Evolutionary conservation across 106 monocot species (phyloP), one percentile per base, ranked within the genome.

Genomic region (Acorus calamus): DNA sequence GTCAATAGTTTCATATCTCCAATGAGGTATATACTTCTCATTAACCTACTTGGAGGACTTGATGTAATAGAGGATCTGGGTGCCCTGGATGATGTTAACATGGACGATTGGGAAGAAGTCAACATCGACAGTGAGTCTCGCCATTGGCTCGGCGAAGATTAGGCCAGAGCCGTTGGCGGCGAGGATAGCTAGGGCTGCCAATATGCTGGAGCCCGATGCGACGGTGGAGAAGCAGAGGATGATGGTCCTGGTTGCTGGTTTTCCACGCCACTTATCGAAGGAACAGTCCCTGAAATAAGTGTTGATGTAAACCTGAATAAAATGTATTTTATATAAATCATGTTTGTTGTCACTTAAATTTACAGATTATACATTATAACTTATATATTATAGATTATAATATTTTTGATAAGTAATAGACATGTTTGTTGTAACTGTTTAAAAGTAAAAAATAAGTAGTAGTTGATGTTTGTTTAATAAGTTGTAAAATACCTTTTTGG

Each of bases 91-190:
- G 55, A 89, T 77, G 51, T 82, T 73, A 7, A 89, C 75, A 53
- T 89, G 89, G 50, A 85, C 62, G 8, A 82, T 80, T 11, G 85
- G 89, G 4, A 89, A 69, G 53, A 77, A 73, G 69, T 85, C 85
- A 59, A 85, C 85, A 55, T 77, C 66, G 14, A 73, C 66, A 8
- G 8, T 50, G 50, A 42, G 56, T 59, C 50, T 75, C 2, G 82
- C 73, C 0, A 61, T 46, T 6, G 82, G 52, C 12, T 89, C 85
- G 4, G 69, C 74, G 44, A 77, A 89, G 56, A 89, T 86, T 64
- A 90, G 59, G 54, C 73, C 90, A 3, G 86, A 70, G 42, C 78
- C 90, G 7, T 78, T 80, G 52, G 75, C 69, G 0, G 61, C 72
- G 10, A 71, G 57, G 3, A 78, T 70, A 2, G 86, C 66, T 47